Percentiles rank a stretch among this genome's conserved stretches.
Evolutionary conservation across 495 filamentous ascomycete species (phyloP).

Genomic region (Emericellopsis terricola): DNA sequence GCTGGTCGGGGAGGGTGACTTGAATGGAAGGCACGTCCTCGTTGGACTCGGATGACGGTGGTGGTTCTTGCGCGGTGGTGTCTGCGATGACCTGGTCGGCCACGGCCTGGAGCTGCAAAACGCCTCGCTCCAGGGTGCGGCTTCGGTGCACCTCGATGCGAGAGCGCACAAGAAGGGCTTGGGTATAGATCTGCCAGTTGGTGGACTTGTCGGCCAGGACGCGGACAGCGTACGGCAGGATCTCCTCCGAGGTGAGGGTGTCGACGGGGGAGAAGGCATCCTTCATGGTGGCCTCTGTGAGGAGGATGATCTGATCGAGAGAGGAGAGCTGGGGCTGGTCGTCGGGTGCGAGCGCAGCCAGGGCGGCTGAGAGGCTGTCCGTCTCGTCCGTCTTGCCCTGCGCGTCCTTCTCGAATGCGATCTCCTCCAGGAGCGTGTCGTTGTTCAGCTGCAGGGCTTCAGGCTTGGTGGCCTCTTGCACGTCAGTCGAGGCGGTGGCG

Average conservation of each 20-base stretch:
- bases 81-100: slow-evolving; percentile 93
- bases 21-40: slow-evolving; percentile 18
- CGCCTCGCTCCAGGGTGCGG: slow-evolving; percentile 69
- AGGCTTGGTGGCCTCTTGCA: slow-evolving; percentile 22
- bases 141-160: slow-evolving; percentile 74
- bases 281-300: slow-evolving; percentile 73
- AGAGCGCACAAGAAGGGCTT: slow-evolving; percentile 73
- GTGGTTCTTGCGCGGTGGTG: slow-evolving; percentile 44
- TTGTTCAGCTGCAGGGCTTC: slow-evolving; percentile 64
- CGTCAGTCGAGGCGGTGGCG: slow-evolving; percentile 1
- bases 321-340: slow-evolving; percentile 70
- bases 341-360: slow-evolving; percentile 50
- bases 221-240: slow-evolving; percentile 73
- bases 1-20: slow-evolving; percentile 11
- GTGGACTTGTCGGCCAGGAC: slow-evolving; percentile 78
- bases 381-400: slow-evolving; percentile 20
- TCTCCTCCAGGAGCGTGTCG: slow-evolving; percentile 79
- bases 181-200: slow-evolving; percentile 97
- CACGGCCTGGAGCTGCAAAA: slow-evolving; percentile 87
- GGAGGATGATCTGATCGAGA: slow-evolving; percentile 66
- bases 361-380: slow-evolving; percentile 30
- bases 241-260: slow-evolving; percentile 79
- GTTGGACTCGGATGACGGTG: slow-evolving; percentile 10
- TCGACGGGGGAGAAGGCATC: slow-evolving; percentile 68
- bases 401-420: slow-evolving; percentile 50